Evolutionary conservation across 1,139 yeast genomes (phyloP).

Genomic region (Kodamaea plutei): DNA sequence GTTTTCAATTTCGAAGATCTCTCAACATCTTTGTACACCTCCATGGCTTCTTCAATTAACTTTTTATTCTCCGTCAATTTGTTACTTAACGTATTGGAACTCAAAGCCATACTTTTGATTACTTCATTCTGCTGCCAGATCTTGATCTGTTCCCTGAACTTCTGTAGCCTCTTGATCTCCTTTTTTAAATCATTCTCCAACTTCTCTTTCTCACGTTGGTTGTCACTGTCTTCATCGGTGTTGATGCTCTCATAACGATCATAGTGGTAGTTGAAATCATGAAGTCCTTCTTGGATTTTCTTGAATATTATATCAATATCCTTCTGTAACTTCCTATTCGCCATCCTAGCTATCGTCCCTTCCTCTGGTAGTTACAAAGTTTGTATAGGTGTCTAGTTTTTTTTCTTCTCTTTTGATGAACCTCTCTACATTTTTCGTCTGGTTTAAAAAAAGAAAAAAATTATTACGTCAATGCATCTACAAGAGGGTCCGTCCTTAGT

Average conservation of each 20-base stretch:
- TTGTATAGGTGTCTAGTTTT: conserved; percentile 4
- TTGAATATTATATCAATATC: conserved; percentile 27
- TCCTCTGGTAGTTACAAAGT: too few relatives aligned
- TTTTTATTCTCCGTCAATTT: conserved; percentile 41
- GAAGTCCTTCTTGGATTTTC: conserved; percentile 27
- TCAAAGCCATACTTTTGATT: conserved; percentile 23
- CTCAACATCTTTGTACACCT: conserved; percentile 45
- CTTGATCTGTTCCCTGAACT: conserved; percentile 27
- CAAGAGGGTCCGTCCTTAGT: too few relatives aligned
- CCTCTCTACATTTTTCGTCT: neutral
- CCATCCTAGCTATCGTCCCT: conserved; percentile 26
- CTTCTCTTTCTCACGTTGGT: conserved; percentile 25
- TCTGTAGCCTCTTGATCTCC: conserved; percentile 26
- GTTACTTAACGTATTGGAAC: conserved; percentile 12
- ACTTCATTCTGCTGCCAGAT: conserved; percentile 39
- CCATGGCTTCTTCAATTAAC: conserved; percentile 48
- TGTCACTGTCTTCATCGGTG: conserved; percentile 29
- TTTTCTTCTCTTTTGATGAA: conserved; percentile 1
- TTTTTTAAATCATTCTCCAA: conserved; percentile 25
- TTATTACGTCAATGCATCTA: too few relatives aligned
- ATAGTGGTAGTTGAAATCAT: conserved; percentile 39
- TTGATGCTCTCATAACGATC: conserved; percentile 36
- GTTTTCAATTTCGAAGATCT: conserved; percentile 44
- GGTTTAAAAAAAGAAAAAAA: too few relatives aligned
- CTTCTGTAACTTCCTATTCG: conserved; percentile 47